phyloP scores from a whole-genome alignment of 1,284 basidiomycete genomes.

The Melampsora larici-populina region DNA sequence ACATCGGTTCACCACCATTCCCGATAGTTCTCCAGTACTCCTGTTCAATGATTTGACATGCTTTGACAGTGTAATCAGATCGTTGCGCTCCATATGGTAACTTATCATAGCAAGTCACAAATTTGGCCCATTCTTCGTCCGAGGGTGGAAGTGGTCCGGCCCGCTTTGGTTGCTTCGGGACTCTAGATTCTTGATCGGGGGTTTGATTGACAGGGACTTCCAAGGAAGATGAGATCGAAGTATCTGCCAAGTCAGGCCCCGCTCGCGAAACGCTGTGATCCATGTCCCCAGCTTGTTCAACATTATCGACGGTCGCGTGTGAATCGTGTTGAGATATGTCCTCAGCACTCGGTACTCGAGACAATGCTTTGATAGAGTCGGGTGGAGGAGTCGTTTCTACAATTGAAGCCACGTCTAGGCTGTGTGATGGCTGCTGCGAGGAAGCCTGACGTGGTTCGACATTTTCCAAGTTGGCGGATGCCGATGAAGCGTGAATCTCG shows the following conservation, averaged over 20 bases:
- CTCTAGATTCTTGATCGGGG: neutral
- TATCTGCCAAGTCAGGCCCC: neutral
- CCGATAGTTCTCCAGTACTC: constrained; percentile 89
- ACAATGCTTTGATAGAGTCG: neutral
- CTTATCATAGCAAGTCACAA: constrained; percentile 58
- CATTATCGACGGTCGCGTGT: neutral
- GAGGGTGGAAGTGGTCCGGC: constrained; percentile 44
- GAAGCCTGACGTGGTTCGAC: neutral
- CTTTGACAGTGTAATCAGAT: constrained; percentile 75
- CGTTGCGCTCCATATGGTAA: constrained; percentile 67
- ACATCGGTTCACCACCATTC: constrained; percentile 84
- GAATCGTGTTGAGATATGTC: neutral
- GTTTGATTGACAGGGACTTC: constrained; percentile 1
- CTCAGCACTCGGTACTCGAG: neutral
- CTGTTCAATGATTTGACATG: constrained; percentile 80
- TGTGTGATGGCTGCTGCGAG: neutral
- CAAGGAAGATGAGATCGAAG: neutral
- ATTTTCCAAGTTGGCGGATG: neutral
- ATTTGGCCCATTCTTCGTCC: constrained; percentile 44
- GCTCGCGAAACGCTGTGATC: neutral
- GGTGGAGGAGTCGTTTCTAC: neutral
- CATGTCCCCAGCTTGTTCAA: neutral
- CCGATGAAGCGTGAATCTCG: neutral
- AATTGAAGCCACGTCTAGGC: neutral
- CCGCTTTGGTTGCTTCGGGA: constrained; percentile 24